These are phyloP conservation scores for Neopestalotiopsis sp. DNA, from an alignment of 2,329 filamentous ascomycete genomes.

Conservation along the genomic window DNA sequence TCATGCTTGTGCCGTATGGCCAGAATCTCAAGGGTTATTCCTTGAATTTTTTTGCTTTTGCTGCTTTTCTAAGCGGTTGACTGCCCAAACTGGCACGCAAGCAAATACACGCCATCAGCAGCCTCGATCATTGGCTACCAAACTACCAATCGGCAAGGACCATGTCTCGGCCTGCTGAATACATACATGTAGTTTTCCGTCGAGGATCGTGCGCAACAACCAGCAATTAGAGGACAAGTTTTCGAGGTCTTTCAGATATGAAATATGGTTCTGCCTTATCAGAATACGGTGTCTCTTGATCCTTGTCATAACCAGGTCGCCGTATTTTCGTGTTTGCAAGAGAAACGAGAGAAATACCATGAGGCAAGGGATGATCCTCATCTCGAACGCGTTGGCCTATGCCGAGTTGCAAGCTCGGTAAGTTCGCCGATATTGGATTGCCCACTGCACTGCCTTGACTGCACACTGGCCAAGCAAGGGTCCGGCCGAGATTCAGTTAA, in stretches of 20 bases:
- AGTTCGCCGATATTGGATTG: slow-evolving; percentile 1
- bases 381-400: slow-evolving; percentile 1
- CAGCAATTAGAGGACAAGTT: background rate
- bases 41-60: no score
- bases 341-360: background rate
- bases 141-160: no score
- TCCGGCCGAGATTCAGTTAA: background rate
- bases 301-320: background rate
- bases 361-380: background rate
- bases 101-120: no score
- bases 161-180: no score
- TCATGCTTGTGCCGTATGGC: no score
- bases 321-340: background rate
- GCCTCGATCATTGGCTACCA: no score
- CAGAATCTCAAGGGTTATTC: no score
- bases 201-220: background rate
- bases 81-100: no score
- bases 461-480: background rate
- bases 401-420: background rate
- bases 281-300: background rate
- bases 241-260: background rate
- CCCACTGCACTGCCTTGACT: background rate
- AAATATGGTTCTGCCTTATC: background rate
- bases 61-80: no score
- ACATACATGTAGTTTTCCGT: no score